phyloP scores from a whole-genome alignment of 2,329 filamentous ascomycete genomes.

The Fusarium chaquense region DNA sequence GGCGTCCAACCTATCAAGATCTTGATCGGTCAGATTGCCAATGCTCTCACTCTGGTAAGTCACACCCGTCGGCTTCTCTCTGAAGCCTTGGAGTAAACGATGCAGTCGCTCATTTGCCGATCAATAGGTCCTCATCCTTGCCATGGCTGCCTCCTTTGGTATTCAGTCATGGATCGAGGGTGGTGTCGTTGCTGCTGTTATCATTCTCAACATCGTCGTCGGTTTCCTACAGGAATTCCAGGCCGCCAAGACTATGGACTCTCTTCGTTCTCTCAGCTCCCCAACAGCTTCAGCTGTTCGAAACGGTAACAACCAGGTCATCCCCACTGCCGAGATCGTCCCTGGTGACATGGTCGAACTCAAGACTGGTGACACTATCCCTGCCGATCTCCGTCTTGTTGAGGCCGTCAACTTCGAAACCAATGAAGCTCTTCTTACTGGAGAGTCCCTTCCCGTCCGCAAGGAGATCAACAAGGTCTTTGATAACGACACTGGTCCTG shows the following conservation, averaged over 20 bases:
- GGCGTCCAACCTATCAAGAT: conserved; percentile 73
- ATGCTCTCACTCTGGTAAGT: conserved; percentile 74
- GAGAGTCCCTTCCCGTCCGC: conserved; percentile 71
- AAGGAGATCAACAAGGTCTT: conserved; percentile 63
- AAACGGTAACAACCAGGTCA: conserved; percentile 54
- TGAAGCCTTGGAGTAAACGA: conserved; percentile 13
- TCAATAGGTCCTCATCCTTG: conserved; percentile 64
- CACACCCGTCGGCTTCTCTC: conserved; percentile 2
- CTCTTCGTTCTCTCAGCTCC: conserved; percentile 58
- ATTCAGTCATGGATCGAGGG: conserved; percentile 71
- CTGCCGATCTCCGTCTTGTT: conserved; percentile 68
- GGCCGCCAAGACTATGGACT: conserved; percentile 64
- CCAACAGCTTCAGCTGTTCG: conserved; percentile 60
- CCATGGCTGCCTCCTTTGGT: conserved; percentile 69
- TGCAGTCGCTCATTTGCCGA: conserved; percentile 38
- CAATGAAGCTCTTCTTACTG: conserved; percentile 74
- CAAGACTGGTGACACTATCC: conserved; percentile 70
- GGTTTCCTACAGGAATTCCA: conserved; percentile 61
- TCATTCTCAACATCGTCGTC: conserved; percentile 68
- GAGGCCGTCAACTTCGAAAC: conserved; percentile 75
- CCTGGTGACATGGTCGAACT: conserved; percentile 68
- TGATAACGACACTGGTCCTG: conserved; percentile 58
- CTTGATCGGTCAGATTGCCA: conserved; percentile 73
- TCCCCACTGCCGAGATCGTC: conserved; percentile 61
- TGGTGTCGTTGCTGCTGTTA: conserved; percentile 68